Evolutionary conservation across 305 asterid species (phyloP), one percentile per base, ranked within the genome.

Genomic region (Nicotiana rustica): DNA sequence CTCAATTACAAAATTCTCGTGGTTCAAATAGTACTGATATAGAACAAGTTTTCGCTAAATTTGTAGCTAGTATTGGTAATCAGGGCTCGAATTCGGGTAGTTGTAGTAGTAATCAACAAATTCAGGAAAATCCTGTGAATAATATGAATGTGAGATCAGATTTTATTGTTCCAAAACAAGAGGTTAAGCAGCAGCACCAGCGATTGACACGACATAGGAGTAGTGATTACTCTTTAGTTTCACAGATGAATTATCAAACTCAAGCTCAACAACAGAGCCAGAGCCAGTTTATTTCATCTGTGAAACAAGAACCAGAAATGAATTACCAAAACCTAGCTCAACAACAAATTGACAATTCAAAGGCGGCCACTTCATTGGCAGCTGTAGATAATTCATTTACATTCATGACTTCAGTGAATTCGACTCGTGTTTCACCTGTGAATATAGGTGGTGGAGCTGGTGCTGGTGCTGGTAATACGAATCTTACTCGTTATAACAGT

Each of bases 401-500:
- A 78, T 19, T 75, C 8, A n/a, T 77, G 82, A 86, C 80, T 75
- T 84, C 95, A 1, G 66, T 66, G 13, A 84, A 35, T 77, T 44
- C 91, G 5, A 82, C 83, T 67, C 78, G 47, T 47, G 67, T 38
- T 31, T 59, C 73, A 62, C 89, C 85, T 77, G 29, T 57, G 82
- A 92, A 89, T 86, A 85, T 82, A 62, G 49, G 49, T 41, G 49
- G 49, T 41, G 8, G 47, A 41, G 47, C 7, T 41, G 49, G 12
- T 41, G 49, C 12, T 41, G 86, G 84, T 44, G 85, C 75, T 3
- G 81, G 77, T 15, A 77, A 52, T 88, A 87, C 91, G 12, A 85
- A 87, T 85, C 95, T 95, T 82, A 84, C 90, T 73, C 97, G 97
- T 3, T 94, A 94, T 76, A 94, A 91, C 81, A 96, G 98, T 49